A percentile compares a stretch with the other conserved stretches of the same genome.
phyloP scores from a whole-genome alignment of 805 yeast genomes.

The Sungouiozyma intestinalis region DNA sequence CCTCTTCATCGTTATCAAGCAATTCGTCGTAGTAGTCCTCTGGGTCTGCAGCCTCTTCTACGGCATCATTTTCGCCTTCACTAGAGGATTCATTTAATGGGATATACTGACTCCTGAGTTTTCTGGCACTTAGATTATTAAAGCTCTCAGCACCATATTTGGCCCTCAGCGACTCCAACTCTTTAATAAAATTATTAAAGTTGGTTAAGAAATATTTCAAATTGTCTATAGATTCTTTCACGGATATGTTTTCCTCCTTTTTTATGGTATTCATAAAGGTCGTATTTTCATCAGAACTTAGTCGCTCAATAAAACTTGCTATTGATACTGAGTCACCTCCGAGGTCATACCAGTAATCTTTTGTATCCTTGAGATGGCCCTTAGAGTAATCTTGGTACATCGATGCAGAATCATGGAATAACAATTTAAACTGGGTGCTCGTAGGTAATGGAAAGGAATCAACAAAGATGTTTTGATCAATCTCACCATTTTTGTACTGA shows the following conservation, averaged over 20 bases:
- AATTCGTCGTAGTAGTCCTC: conserved; percentile 2
- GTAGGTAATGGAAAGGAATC: conserved; percentile 15
- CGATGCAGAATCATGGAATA: conserved; percentile 21
- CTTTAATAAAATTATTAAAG: conserved; percentile 37
- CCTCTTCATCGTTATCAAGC: conserved; percentile 2
- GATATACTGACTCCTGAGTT: conserved; percentile 5
- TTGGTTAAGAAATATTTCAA: conserved; percentile 14
- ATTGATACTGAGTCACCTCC: conserved; percentile 18
- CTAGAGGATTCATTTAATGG: neutral
- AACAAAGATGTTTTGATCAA: conserved; percentile 15
- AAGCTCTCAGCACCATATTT: conserved; percentile 4
- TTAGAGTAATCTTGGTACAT: conserved; percentile 13
- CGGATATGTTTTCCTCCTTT: conserved; percentile 15
- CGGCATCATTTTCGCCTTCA: neutral
- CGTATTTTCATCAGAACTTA: neutral
- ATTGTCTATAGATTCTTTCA: conserved; percentile 13
- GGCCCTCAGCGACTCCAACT: conserved; percentile 44
- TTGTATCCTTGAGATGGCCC: conserved; percentile 3
- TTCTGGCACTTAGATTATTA: conserved; percentile 5
- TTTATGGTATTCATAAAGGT: conserved; percentile 10
- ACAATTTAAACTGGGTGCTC: conserved; percentile 18
- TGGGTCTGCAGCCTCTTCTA: neutral
- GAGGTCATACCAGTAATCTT: conserved; percentile 25
- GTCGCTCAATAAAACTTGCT: conserved; percentile 12
- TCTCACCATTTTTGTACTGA: conserved; percentile 16